Evolutionary conservation across 495 filamentous ascomycete genomes (phyloP).

Genomic region (Penicillium paxilli): DNA sequence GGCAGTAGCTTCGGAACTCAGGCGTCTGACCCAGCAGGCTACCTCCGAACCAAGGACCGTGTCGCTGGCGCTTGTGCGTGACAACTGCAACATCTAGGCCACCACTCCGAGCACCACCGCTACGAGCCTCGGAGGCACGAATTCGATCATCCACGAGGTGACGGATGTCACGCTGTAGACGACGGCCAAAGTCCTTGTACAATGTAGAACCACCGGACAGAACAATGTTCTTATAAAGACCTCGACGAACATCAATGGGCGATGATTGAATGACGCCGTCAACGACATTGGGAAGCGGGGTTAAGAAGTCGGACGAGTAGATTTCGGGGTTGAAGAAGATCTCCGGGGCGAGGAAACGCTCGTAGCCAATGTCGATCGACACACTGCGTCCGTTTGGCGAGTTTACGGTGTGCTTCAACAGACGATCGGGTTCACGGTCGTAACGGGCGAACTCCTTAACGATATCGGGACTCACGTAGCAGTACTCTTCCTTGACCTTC

Average conservation of each 20-base stretch:
- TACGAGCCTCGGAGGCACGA: constrained; percentile 84
- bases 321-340: constrained; percentile 99
- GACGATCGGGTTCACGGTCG: constrained; percentile 86
- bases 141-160: constrained; percentile 92
- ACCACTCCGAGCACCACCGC: constrained; percentile 75
- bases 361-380: constrained; percentile 91
- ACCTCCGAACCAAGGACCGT: constrained; percentile 98
- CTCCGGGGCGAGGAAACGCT: constrained; percentile 95
- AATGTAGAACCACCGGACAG: constrained; percentile 94
- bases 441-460: constrained; percentile 95
- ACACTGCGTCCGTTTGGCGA: constrained; percentile 85
- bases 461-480: constrained; percentile 96
- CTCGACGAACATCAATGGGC: constrained; percentile 94
- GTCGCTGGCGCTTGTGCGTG: constrained; percentile 90
- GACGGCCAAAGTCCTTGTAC: constrained; percentile 95
- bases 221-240: constrained; percentile 99
- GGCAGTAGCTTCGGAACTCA: constrained; percentile 98
- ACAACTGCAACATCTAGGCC: constrained; percentile 96
- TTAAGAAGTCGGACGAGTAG: constrained; percentile 97
- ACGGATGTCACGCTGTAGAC: constrained; percentile 94
- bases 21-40: constrained; percentile 95
- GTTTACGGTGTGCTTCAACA: constrained; percentile 83
- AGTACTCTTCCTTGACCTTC: constrained; percentile 96
- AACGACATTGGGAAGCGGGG: constrained; percentile 88
- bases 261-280: constrained; percentile 96